Evolutionary conservation across 2,329 filamentous ascomycete species (phyloP).

Genomic region (Venturia effusa): DNA sequence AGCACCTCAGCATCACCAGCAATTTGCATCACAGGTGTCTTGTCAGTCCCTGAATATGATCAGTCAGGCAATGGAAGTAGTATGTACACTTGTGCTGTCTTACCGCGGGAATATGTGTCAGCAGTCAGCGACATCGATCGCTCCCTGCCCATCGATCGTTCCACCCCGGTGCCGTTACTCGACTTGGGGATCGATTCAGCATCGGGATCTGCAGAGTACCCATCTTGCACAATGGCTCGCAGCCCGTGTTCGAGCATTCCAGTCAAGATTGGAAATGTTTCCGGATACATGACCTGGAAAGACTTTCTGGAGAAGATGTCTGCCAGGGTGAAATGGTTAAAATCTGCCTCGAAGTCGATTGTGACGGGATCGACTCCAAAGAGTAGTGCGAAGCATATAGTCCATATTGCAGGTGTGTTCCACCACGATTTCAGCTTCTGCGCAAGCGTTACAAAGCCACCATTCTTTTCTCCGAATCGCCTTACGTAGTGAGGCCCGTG

Average conservation of each 20-base stretch:
- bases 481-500: constrained; percentile 73
- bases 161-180: not conserved
- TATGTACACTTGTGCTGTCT: not conserved
- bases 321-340: constrained; percentile 64
- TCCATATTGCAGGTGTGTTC: constrained; percentile 76
- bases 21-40: constrained; percentile 5
- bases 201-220: not conserved
- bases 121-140: constrained; percentile 58
- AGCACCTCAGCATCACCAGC: constrained; percentile 54
- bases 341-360: constrained; percentile 60
- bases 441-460: constrained; percentile 79
- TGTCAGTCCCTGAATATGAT: not conserved
- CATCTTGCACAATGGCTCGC: constrained; percentile 49
- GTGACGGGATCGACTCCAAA: constrained; percentile 74
- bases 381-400: constrained; percentile 75
- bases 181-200: not conserved
- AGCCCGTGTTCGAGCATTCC: constrained; percentile 82
- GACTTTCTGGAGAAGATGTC: constrained; percentile 54
- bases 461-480: constrained; percentile 77
- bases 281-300: constrained; percentile 60
- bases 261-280: constrained; percentile 68
- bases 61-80: not conserved
- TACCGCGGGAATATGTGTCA: constrained; percentile 35
- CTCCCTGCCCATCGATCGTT: constrained; percentile 33
- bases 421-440: constrained; percentile 78